Evolutionary conservation across 2,329 filamentous ascomycete species (phyloP).

Genomic region (Colletotrichum filicis): DNA sequence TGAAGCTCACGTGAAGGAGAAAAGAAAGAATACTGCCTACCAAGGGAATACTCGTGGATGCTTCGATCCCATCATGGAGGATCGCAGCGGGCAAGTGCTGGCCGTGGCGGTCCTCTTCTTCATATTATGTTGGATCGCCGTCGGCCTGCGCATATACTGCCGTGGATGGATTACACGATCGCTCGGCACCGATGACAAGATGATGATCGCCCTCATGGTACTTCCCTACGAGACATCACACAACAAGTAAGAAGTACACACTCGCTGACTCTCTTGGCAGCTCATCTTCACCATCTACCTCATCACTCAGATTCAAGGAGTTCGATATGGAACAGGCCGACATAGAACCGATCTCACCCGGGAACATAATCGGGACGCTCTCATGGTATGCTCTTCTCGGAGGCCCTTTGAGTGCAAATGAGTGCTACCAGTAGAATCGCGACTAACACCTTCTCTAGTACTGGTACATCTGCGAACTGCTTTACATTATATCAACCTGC

Average conservation of each 20-base stretch:
- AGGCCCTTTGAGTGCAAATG: neutral
- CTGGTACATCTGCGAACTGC: slow-evolving; percentile 54
- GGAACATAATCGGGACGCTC: slow-evolving; percentile 39
- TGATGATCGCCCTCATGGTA: slow-evolving; percentile 46
- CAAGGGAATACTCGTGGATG: slow-evolving; percentile 11
- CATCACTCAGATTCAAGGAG: slow-evolving; percentile 40
- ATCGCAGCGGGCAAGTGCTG: slow-evolving; percentile 40
- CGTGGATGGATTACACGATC: slow-evolving; percentile 45
- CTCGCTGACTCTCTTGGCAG: slow-evolving; percentile 23
- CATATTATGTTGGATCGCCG: slow-evolving; percentile 45
- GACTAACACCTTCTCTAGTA: slow-evolving; percentile 39
- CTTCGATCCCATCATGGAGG: slow-evolving; percentile 22
- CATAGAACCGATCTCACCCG: slow-evolving; percentile 37
- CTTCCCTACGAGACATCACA: slow-evolving; percentile 3
- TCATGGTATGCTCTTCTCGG: slow-evolving; percentile 40
- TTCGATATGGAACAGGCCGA: slow-evolving; percentile 42
- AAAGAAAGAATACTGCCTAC: neutral
- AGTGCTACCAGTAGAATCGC: neutral
- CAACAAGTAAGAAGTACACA: neutral
- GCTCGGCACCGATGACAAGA: slow-evolving; percentile 46
- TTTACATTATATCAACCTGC: slow-evolving; percentile 49
- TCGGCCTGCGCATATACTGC: slow-evolving; percentile 44
- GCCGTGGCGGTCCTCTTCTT: slow-evolving; percentile 46
- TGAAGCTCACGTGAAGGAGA: slow-evolving; percentile 17
- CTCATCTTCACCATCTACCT: slow-evolving; percentile 40